Base-by-base conservation (phyloP, 495 filamentous ascomycete genomes). In the Penicillium daleae region DNA sequence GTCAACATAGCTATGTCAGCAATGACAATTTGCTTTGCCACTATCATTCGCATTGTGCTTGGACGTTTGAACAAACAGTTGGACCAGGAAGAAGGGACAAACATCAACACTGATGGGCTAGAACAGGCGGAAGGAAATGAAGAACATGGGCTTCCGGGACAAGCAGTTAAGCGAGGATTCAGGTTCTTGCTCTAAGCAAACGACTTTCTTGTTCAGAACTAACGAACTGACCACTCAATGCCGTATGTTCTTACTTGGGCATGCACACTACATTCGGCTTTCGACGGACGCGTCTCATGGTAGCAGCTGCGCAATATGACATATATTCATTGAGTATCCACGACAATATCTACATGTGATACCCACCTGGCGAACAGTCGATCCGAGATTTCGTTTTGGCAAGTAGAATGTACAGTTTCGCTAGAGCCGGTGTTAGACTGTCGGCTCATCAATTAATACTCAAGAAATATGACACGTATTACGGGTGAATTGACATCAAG, bases 41-140 rank as follows among this genome's bases (percentile, higher is more conserved):
- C 63, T 1, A 35, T 64, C 19, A 62, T 68, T 46, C 61, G 64
- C n/a, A 61, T 71, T 26, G 59, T 66, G 26, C 69, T 77, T 19
- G 62, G 64, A 12, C 59, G 73, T 21, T 49, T 72, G 61, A 77
- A 77, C 50, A 69, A 70, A 44, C 65, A 70, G 35, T 57, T 77
- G n/a, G 71, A 75, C 29, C 39, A 71, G 15, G 72, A 70, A 46
- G 68, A 75, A 61, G 66, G 64, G 6, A 56, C 50, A 17, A 22
- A 55, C 22, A 55, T 64, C 22, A 17, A 17, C 17, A n/a, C 50
- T 15, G 6, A 10, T 22, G 26, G 52, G 9, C 9, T n/a, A 26
- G 31, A 42, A 32, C 49, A 59, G 13, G 35, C 19, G 50, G 19
- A 51, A 17, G 46, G 56, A 10, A 63, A 60, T 40, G 64, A 66